Evolutionary conservation across 805 yeast species (phyloP).

Genomic region (Suhomyces pyralidae): DNA sequence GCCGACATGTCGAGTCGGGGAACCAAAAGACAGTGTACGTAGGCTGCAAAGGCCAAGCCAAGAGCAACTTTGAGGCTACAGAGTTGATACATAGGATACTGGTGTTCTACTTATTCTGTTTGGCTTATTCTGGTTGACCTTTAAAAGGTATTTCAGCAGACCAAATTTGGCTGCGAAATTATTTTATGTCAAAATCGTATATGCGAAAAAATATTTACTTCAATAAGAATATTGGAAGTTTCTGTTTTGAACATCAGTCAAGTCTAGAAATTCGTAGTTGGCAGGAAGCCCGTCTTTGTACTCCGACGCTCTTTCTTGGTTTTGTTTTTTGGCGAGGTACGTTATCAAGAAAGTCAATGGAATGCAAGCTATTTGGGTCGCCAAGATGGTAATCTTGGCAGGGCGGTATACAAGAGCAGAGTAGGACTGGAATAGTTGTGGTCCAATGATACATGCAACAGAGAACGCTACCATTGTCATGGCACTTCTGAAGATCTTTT

Average conservation of each 20-base stretch:
- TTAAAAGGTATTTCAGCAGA: background rate
- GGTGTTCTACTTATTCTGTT: background rate
- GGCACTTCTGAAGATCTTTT: slow-evolving; percentile 59
- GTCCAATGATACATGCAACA: slow-evolving; percentile 63
- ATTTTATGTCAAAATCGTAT: background rate
- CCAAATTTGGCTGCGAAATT: background rate
- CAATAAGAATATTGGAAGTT: slow-evolving; percentile 54
- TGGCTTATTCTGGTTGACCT: too few relatives aligned
- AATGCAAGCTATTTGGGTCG: slow-evolving; percentile 45
- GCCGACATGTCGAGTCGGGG: background rate
- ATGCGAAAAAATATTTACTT: background rate
- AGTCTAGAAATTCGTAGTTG: slow-evolving; percentile 50
- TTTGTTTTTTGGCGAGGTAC: slow-evolving; percentile 46
- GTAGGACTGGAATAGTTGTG: slow-evolving; percentile 58
- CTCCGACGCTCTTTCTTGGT: slow-evolving; percentile 44
- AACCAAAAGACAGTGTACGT: background rate
- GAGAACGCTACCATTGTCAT: slow-evolving; percentile 62
- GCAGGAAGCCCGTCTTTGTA: slow-evolving; percentile 24
- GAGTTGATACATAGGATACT: background rate
- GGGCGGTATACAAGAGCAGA: slow-evolving; percentile 55
- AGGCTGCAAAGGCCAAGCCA: background rate
- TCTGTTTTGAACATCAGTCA: slow-evolving; percentile 58
- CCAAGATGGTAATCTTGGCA: slow-evolving; percentile 56
- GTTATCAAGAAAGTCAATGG: slow-evolving; percentile 45
- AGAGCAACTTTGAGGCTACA: background rate